A percentile compares a stretch with the other conserved stretches of the same genome.
Evolutionary conservation across 805 yeast species (phyloP).

Genomic region (Clavispora santaluciae): DNA sequence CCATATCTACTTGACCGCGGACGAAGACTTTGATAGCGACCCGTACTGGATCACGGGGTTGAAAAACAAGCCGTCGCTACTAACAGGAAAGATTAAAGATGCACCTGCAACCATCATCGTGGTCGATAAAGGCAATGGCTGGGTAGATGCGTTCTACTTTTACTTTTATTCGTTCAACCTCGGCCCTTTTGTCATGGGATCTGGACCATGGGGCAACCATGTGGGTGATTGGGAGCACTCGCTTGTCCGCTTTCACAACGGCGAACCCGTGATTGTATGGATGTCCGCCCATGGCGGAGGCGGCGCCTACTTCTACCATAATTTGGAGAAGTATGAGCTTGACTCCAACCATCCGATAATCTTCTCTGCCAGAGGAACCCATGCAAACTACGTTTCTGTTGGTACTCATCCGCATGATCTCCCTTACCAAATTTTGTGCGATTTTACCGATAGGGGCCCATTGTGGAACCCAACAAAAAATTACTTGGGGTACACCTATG

Average conservation of each 20-base stretch:
- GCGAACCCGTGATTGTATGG: conserved; percentile 82
- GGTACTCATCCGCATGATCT: conserved; percentile 96
- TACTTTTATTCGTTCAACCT: conserved; percentile 89
- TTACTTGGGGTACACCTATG: conserved; percentile 74
- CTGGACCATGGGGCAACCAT: conserved; percentile 96
- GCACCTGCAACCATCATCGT: conserved; percentile 83
- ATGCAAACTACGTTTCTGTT: conserved; percentile 92
- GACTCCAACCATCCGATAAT: conserved; percentile 59
- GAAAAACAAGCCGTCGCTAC: conserved; percentile 60
- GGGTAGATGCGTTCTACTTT: conserved; percentile 96
- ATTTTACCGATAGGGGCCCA: conserved; percentile 92
- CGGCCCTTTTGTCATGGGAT: conserved; percentile 97
- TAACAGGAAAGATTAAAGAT: conserved; percentile 62
- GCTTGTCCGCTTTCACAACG: conserved; percentile 74
- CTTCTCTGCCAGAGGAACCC: conserved; percentile 93
- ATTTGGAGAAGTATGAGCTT: conserved; percentile 58
- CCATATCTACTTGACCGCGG: conserved; percentile 56
- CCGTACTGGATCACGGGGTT: conserved; percentile 87
- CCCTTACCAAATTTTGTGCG: conserved; percentile 86
- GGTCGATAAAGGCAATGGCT: conserved; percentile 89
- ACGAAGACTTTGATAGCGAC: conserved; percentile 59
- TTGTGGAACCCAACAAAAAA: conserved; percentile 91
- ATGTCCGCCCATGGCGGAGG: conserved; percentile 99
- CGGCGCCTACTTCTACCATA: conserved; percentile 74
- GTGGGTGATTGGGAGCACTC: conserved; percentile 99